Conservation (phyloP, 192 early-diverging fungal species). For the Coemansia sp. region DNA sequence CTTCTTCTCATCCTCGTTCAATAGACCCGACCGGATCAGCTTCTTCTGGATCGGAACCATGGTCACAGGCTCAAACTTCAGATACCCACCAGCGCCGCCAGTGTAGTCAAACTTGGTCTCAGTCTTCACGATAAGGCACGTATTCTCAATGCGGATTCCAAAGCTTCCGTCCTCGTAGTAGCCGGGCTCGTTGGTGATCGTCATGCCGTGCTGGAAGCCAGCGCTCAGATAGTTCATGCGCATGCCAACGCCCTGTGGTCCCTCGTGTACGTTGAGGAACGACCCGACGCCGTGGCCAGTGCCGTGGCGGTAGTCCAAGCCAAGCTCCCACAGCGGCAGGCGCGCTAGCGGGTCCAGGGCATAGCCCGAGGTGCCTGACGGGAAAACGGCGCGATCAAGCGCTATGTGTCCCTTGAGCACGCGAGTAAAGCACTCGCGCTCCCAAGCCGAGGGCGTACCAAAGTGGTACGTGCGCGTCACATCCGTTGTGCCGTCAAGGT, state of each 20-base stretch:
- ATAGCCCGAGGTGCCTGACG: slow-evolving; percentile 82
- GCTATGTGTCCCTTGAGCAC: slow-evolving; percentile 98
- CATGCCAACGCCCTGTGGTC: slow-evolving; percentile 91
- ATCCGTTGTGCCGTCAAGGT: slow-evolving; percentile 95
- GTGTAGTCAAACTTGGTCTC: slow-evolving; percentile 81
- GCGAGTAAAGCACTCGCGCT: slow-evolving; percentile 94
- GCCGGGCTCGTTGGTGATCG: slow-evolving; percentile 95
- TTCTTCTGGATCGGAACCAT: slow-evolving; percentile 86
- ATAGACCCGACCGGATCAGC: slow-evolving; percentile 69
- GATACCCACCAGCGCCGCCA: slow-evolving; percentile 66
- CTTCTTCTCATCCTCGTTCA: slow-evolving; percentile 70
- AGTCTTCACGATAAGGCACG: slow-evolving; percentile 75
- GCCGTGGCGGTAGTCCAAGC: slow-evolving; percentile 95
- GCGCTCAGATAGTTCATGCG: slow-evolving; percentile 73
- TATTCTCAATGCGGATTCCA: slow-evolving; percentile 97
- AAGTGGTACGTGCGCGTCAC: slow-evolving; percentile 96
- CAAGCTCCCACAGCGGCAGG: slow-evolving; percentile 83
- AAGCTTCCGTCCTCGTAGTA: slow-evolving; percentile 97
- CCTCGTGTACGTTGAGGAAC: slow-evolving; percentile 94
- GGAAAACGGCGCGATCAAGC: slow-evolving; percentile 87
- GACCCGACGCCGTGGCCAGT: slow-evolving; percentile 98
- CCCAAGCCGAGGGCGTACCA: slow-evolving; percentile 74
- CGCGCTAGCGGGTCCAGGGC: slow-evolving; percentile 89
- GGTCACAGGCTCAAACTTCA: slow-evolving; percentile 92
- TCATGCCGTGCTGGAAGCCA: slow-evolving; percentile 87